These are phyloP conservation scores for Gracilaria vermiculophylla DNA, from an alignment of 23 red algal species.

Conservation along the genomic window DNA sequence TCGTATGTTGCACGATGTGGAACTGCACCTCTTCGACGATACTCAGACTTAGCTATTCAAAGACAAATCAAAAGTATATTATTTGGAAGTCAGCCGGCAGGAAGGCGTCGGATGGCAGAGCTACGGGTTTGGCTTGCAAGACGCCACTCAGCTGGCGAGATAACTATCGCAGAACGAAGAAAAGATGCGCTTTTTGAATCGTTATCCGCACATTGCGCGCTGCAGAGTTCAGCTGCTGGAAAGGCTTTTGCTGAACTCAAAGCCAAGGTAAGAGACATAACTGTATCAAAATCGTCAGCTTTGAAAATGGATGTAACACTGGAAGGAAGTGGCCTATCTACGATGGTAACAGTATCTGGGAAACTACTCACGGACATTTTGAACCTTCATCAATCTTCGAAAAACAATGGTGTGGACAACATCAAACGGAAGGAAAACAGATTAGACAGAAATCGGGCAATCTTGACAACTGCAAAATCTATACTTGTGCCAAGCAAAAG, in stretches of 20 bases:
- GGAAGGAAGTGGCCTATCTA: slow-evolving; percentile 44
- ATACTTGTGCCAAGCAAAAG: not conserved
- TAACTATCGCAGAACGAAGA: slow-evolving; percentile 23
- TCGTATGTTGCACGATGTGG: slow-evolving; percentile 65
- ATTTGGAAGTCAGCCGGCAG: slow-evolving; percentile 22
- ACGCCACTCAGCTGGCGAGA: slow-evolving; percentile 39
- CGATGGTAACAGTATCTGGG: not conserved
- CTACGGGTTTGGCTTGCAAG: slow-evolving; percentile 54
- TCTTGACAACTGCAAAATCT: not conserved
- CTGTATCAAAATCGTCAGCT: slow-evolving; percentile 17
- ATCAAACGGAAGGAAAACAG: not conserved
- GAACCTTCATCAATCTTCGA: not conserved
- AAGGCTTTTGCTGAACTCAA: not conserved
- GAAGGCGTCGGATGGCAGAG: slow-evolving; percentile 45
- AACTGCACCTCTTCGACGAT: slow-evolving; percentile 69
- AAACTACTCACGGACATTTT: slow-evolving; percentile 9
- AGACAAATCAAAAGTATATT: slow-evolving; percentile 71
- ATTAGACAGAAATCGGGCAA: not conserved
- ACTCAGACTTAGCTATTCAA: slow-evolving; percentile 60
- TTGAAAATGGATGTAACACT: slow-evolving; percentile 31
- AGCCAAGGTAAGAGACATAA: slow-evolving; percentile 18
- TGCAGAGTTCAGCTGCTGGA: slow-evolving; percentile 34
- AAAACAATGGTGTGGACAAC: not conserved
- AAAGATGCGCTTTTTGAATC: slow-evolving; percentile 59
- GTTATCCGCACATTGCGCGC: slow-evolving; percentile 46